Evolutionary conservation across 2,329 filamentous ascomycete species (phyloP), one percentile per base, ranked within the genome.

Genomic region (Pseudovirgaria hyperparasitica): DNA sequence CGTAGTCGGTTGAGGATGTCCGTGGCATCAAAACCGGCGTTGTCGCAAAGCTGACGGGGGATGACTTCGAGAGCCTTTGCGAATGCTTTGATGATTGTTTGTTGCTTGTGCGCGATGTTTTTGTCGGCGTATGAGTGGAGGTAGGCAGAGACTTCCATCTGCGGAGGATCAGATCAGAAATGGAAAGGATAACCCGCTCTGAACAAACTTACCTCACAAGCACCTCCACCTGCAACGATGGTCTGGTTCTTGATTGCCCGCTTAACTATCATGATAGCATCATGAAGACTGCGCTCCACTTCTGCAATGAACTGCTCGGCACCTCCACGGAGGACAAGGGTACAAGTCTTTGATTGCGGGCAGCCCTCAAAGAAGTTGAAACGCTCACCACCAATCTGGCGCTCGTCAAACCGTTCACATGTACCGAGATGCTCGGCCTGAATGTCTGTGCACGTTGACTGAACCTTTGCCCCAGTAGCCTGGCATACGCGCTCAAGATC

Each of bases 231-330:
- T 23, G 86, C 90, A 15, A 98, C 90, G 40, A 98, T 93, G 51
- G 73, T 81, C 50, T 78, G 78, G 67, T 96, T 92, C 64, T 82
- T 84, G 58, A 96, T 84, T 16, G 90, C 84, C 35, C 92, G 85
- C 73, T 96, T 96, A 51, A 98, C 90, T 48, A 98, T 93, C 90
- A 98, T 98, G 60, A 98, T 96, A 43, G 90, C 90, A 49, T 98
- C 90, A 66, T 98, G 90, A 40, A 98, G 71, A 51, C 84, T 93
- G 38, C 90, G 82, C 66, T 98, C 90, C 2, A 94, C 90, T 58
- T 98, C 90, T 32, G 90, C 90, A 45, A 98, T 98, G 62, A 98
- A 98, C 57, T 98, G 90, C 65, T 98, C 90, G 19, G 90, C 90
- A 39, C 90, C 90, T 48, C 90, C 90, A 50, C 90, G 82, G 37